These are phyloP conservation scores for Neocatenulostroma microsporum DNA, from an alignment of 2,329 filamentous ascomycete species.

Conservation along the genomic window DNA sequence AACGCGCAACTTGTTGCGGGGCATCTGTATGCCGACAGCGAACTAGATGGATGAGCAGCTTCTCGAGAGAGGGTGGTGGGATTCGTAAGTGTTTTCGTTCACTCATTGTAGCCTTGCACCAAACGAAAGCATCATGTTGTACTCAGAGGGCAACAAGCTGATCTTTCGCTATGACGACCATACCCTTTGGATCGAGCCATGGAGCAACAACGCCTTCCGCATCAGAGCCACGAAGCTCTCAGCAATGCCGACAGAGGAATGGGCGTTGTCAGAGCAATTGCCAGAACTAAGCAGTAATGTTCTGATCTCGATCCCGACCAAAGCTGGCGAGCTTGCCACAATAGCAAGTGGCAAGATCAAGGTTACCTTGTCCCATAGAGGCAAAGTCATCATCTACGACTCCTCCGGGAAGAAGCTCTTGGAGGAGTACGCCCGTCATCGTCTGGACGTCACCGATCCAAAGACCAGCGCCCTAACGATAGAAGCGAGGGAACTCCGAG, in stretches of 20 bases:
- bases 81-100: too few species aligned
- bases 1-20: too few species aligned
- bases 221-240: constrained; percentile 39
- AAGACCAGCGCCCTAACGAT: constrained; percentile 52
- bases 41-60: background rate
- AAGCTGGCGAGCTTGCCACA: constrained; percentile 20
- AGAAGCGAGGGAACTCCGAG: constrained; percentile 51
- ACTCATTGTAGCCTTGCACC: background rate
- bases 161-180: constrained; percentile 43
- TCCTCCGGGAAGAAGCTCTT: constrained; percentile 36
- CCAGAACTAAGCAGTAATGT: background rate
- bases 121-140: background rate
- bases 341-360: constrained; percentile 45
- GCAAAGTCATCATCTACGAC: constrained; percentile 46
- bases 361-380: constrained; percentile 40
- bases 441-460: constrained; percentile 46
- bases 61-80: too few species aligned
- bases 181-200: constrained; percentile 42
- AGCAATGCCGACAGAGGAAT: constrained; percentile 33
- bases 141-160: background rate
- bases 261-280: constrained; percentile 31
- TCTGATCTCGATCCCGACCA: background rate
- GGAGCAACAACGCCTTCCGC: constrained; percentile 43
- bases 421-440: constrained; percentile 48
- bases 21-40: too few species aligned